Evolutionary conservation across 202 grass and related monocot genomes (phyloP), one percentile per base, ranked within the genome.

Genomic region (Elaeis oleifera): DNA sequence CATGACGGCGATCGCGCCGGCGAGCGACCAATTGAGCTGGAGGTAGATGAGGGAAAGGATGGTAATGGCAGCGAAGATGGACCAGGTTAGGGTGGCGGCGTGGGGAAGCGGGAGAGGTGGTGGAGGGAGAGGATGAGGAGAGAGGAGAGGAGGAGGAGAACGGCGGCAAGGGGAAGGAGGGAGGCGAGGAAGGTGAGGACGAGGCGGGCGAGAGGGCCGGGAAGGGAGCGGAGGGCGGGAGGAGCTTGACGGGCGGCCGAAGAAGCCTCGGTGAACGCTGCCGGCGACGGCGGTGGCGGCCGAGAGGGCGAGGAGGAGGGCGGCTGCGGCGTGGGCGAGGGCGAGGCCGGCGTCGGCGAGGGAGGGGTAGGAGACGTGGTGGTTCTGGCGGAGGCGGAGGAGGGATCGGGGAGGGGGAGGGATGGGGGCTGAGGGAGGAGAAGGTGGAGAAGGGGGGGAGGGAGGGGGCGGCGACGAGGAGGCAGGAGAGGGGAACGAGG

Each of bases 251-350:
- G 16, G 81, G 58, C 84, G 69, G 50, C 89, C 84, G 61, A 88
- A 88, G 81, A 94, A 94, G 0, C 84, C 72, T 4, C 73, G 78
- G 55, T 84, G 84, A 16, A 72, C 81, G 69, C 84, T 85, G 49
- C 63, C 4, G 0, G 75, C 62, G 6, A 65, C 59, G 31, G 84
- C 49, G 26, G 84, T 66, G 60, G 79, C 62, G 49, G 80, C 71
- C 20, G 66, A 61, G 65, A 88, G 74, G 65, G 77, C 64, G 3
- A 84, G 74, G 22, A 75, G 25, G 7, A 59, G 27, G 19, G 73
- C 80, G 22, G 50, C 70, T 58, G 53, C 26, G n/a, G 28, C 52
- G 18, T 44, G 56, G 18, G 55, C 51, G 65, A 50, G 29, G 29
- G 19, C 61, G 17, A 60, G 14, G 19, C 19, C 18, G 26, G 50